phyloP scores from a whole-genome alignment of 305 asterid species.

The Fraxinus xanthoxyloides region DNA sequence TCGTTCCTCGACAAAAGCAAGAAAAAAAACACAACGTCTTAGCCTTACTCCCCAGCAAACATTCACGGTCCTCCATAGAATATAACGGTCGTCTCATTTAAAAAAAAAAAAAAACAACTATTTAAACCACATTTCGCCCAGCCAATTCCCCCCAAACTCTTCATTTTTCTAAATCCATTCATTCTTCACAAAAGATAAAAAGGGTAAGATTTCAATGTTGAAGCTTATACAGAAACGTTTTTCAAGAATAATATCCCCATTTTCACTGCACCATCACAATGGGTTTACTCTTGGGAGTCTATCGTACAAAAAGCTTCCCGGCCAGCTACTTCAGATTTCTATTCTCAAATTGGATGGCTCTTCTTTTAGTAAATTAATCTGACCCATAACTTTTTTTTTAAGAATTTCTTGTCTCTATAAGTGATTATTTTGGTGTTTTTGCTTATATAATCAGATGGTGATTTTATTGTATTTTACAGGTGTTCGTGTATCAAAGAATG shows the following conservation, averaged over 20 bases:
- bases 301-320: constrained; percentile 51
- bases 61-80: not conserved
- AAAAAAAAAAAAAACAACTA: too few species aligned
- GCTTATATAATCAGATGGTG: not conserved
- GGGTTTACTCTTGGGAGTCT: constrained; percentile 13
- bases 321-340: constrained; percentile 43
- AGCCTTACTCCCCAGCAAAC: not conserved
- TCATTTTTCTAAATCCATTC: not conserved
- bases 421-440: not conserved
- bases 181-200: not conserved
- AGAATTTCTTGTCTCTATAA: not conserved
- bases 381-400: not conserved
- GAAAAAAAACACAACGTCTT: not conserved
- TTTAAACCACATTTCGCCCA: not conserved
- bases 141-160: not conserved
- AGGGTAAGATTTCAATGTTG: constrained; percentile 26
- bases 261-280: constrained; percentile 24
- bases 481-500: constrained; percentile 50
- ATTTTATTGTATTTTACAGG: constrained; percentile 27
- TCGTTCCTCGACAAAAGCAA: not conserved
- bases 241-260: constrained; percentile 22
- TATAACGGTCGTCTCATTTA: not conserved
- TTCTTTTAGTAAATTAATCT: constrained; percentile 41
- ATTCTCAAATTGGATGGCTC: constrained; percentile 68
- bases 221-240: constrained; percentile 16